Base-by-base conservation (phyloP, 2,329 filamentous ascomycete species). In the Fusarium coffeatum region DNA sequence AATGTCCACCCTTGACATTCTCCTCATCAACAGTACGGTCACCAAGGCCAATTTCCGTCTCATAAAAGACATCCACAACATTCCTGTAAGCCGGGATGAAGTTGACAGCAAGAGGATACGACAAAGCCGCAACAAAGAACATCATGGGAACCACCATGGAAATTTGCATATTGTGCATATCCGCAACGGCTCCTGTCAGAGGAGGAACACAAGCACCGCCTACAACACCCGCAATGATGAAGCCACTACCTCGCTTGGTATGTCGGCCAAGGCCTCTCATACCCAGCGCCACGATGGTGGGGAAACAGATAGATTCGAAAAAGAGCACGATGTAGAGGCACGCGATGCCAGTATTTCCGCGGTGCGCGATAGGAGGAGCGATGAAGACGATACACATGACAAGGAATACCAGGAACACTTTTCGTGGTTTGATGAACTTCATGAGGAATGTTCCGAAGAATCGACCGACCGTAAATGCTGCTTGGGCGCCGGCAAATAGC, bases 261-360 rank as follows among this genome's bases (percentile, higher is more conserved):
- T 95, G 90, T 20, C 89, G 87, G 8, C 93, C 92, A 2, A 94
- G 84, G 4, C 91, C 92, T 23, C 91, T 87, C 83, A 93, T 93
- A 11, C 91, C 91, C 5, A 94, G 84, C 6, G 92, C 91, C 30
- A 95, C 89, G 74, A 95, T 93, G 20, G 92, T 94, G 0, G 92
- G 92, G 83, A 94, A 95, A 78, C 90, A 92, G 75, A 93, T 91
- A 6, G 88, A 90, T 80, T 93, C 92, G 79, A 94, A 94, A 83
- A 94, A 93, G 25, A 94, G 84, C 9, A 90, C 88, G 12, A 92
- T 67, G 78, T 89, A 92, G 30, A 93, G 85, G 84, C 93, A 89
- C 8, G 84, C 81, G 66, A 89, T 80, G 46, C 85, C 86, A 1
- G 78, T 78, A 68, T 83, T 81, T n/a, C 80, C 83, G 13, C 78